Evolutionary conservation across 306 rosid genomes (phyloP), one percentile per base, ranked within the genome.

Genomic region (Prinsepia uniflora): DNA sequence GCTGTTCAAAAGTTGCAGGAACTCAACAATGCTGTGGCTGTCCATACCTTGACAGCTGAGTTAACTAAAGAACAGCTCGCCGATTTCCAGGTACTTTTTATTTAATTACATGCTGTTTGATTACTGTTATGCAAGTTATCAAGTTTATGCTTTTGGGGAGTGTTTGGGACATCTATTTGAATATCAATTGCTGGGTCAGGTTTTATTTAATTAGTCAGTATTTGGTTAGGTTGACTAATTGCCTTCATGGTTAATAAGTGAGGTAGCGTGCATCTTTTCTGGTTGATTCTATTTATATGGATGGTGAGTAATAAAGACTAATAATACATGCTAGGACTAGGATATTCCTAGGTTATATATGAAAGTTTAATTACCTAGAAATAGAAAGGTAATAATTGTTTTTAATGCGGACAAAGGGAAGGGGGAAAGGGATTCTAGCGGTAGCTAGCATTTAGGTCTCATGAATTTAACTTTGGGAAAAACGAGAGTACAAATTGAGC

Each of bases 1-100:
- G 84, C 97, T 50, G 87, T 86, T 70, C 92, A 83, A 63, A 91
- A 91, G 87, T 78, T 91, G 88, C 97, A 91, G 82, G 97, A 91
- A 74, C 96, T 91, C 78, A 91, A 91, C 84, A 91, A 89, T 85
- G 92, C 88, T 41, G 97, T 91, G 63, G 59, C 78, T 75, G 96
- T 91, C 41, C 88, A 59, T 62, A 75, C 76, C 76, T 81, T 85
- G 81, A 84, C 90, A 46, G 73, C 81, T 39, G 61, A 72, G 46
- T 79, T 91, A 83, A 80, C 86, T 5, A 85, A 80, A 50, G 96
- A 87, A 65, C 85, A 82, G 41, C 91, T 91, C 70, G 87, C 97
- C 43, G 73, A 85, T 70, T 91, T 86, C 68, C 96, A 89, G 90
- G 97, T 88, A 71, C 45, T 36, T 18, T 41, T 65, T 41, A 39